These are phyloP conservation scores for Houttuynia cordata DNA, from an alignment of 164 flowering plant genomes.

Conservation along the genomic window DNA sequence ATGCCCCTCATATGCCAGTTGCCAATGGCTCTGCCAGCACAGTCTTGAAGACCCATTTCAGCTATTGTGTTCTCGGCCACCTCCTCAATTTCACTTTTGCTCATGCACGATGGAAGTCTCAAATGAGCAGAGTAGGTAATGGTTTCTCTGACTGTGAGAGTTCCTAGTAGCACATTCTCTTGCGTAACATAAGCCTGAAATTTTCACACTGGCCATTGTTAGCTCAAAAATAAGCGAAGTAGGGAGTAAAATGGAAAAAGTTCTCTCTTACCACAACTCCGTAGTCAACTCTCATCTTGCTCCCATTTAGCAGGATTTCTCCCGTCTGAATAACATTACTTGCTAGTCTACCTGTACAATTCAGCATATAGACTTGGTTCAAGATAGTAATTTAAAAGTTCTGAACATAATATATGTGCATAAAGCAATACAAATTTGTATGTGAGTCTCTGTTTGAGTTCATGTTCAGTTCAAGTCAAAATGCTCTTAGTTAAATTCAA, in stretches of 20 bases:
- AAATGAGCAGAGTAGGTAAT: slow-evolving; percentile 54
- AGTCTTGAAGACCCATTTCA: slow-evolving; percentile 67
- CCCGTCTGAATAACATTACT: slow-evolving; percentile 54
- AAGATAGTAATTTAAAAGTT: no score
- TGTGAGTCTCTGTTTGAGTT: no score
- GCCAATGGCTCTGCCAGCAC: slow-evolving; percentile 49
- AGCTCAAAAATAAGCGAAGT: neutral
- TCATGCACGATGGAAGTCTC: slow-evolving; percentile 42
- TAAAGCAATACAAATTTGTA: no score
- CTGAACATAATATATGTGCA: no score
- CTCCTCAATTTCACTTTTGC: slow-evolving; percentile 25
- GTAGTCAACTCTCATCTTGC: slow-evolving; percentile 34
- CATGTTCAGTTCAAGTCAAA: no score
- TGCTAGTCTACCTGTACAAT: slow-evolving; percentile 48
- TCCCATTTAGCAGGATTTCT: slow-evolving; percentile 54
- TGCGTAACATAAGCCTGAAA: slow-evolving; percentile 80
- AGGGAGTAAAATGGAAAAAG: neutral
- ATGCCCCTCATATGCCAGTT: slow-evolving; percentile 72
- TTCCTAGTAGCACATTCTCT: slow-evolving; percentile 56
- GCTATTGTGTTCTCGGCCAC: slow-evolving; percentile 42
- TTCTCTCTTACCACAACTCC: slow-evolving; percentile 41
- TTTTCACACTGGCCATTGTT: neutral
- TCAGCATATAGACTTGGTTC: neutral
- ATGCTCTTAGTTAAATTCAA: no score
- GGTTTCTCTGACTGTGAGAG: slow-evolving; percentile 65